Percentiles rank a stretch among this genome's conserved stretches.
These are phyloP conservation scores for Paracoccidioides lutzii DNA, from an alignment of 2,329 filamentous ascomycete species.

Conservation along the genomic window DNA sequence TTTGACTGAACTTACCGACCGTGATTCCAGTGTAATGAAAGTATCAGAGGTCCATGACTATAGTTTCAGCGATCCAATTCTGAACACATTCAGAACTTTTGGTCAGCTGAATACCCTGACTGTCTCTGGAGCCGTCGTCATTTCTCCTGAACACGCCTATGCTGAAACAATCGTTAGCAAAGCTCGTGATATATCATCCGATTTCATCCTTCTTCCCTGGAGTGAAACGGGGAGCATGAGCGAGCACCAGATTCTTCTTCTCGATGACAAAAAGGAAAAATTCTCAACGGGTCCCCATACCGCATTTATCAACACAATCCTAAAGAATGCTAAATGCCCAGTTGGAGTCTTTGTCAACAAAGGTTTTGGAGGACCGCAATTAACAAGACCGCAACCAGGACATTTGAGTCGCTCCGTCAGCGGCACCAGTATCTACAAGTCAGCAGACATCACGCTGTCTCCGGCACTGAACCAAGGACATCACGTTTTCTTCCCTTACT, in stretches of 20 bases:
- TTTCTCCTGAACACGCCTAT: conserved; percentile 66
- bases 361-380: conserved; percentile 39
- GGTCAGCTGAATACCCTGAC: conserved; percentile 72
- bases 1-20: conserved; percentile 75
- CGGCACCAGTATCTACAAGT: conserved; percentile 46
- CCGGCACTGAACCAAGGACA: conserved; percentile 58
- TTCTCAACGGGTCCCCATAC: conserved; percentile 54
- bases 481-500: conserved; percentile 76
- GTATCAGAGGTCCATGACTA: conserved; percentile 71
- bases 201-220: conserved; percentile 79
- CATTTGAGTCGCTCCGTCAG: conserved; percentile 41
- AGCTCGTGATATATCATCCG: conserved; percentile 55
- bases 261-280: conserved; percentile 40
- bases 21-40: conserved; percentile 90
- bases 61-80: conserved; percentile 62
- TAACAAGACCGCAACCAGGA: conserved; percentile 15
- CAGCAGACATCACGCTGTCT: conserved; percentile 43
- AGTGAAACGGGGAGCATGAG: conserved; percentile 65
- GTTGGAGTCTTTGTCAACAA: conserved; percentile 71
- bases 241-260: conserved; percentile 46
- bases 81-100: conserved; percentile 84
- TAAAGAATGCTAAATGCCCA: conserved; percentile 52
- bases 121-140: conserved; percentile 66
- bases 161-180: conserved; percentile 62
- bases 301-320: conserved; percentile 56